These are phyloP conservation scores for Xeromyces bisporus DNA, from an alignment of 495 filamentous ascomycete genomes.

Conservation along the genomic window DNA sequence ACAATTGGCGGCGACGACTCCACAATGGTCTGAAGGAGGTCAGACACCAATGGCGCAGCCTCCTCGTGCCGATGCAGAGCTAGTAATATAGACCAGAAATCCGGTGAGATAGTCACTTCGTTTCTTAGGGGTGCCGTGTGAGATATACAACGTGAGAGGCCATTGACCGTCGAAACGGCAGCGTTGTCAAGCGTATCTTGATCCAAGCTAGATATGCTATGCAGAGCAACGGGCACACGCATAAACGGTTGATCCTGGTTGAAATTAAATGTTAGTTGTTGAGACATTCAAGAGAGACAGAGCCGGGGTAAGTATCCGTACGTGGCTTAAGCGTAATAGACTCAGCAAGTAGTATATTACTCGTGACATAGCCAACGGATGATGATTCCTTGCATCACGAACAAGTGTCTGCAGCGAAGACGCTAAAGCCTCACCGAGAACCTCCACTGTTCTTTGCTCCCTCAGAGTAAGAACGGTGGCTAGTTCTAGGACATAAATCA, in stretches of 20 bases:
- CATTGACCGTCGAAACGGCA: conserved; percentile 56
- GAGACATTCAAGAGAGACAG: neutral
- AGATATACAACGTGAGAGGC: conserved; percentile 62
- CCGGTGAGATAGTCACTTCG: conserved; percentile 87
- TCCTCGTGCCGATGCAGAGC: conserved; percentile 49
- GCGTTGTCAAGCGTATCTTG: conserved; percentile 59
- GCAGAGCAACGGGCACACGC: conserved; percentile 79
- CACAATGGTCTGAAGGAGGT: conserved; percentile 58
- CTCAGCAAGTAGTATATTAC: conserved; percentile 74
- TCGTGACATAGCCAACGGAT: conserved; percentile 65
- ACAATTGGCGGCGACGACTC: conserved; percentile 53
- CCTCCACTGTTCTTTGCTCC: conserved; percentile 50
- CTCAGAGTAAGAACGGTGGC: conserved; percentile 71
- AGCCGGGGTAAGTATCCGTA: conserved; percentile 25
- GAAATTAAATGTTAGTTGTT: conserved; percentile 11
- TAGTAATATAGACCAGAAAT: conserved; percentile 89
- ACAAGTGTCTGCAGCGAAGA: conserved; percentile 67
- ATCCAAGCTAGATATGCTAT: conserved; percentile 76
- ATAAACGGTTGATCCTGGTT: conserved; percentile 75
- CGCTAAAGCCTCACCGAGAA: conserved; percentile 60
- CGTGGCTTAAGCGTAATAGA: conserved; percentile 72
- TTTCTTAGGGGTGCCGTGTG: conserved; percentile 61
- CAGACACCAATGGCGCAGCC: conserved; percentile 62
- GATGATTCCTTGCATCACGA: conserved; percentile 58
- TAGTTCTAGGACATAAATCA: conserved; percentile 79